These are phyloP conservation scores for Trypethelium eluteriae DNA, from an alignment of 495 filamentous ascomycete genomes.

Conservation along the genomic window DNA sequence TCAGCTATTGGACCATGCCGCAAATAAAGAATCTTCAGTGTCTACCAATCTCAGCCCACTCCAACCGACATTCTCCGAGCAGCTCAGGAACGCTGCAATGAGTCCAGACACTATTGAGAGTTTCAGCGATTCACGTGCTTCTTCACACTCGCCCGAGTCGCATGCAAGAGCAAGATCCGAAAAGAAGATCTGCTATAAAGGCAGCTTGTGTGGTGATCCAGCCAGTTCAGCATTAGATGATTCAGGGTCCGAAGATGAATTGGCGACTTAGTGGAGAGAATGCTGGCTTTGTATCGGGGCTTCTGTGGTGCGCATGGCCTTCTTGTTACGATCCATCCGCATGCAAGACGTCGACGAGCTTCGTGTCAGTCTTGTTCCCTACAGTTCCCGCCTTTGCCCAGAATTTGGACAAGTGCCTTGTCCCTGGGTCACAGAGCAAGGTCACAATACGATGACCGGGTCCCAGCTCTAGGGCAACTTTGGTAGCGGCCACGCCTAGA, in stretches of 20 bases:
- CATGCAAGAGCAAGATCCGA: neutral
- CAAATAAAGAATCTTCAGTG: neutral
- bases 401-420: slow-evolving; percentile 87
- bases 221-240: neutral
- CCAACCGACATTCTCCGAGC: neutral
- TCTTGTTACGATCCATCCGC: neutral
- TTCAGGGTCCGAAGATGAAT: slow-evolving; percentile 2
- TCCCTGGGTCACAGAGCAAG: slow-evolving; percentile 83
- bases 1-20: neutral
- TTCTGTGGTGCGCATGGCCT: neutral
- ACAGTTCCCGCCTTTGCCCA: slow-evolving; percentile 75
- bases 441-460: slow-evolving; percentile 80
- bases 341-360: slow-evolving; percentile 45
- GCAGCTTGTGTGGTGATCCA: neutral
- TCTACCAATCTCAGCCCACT: neutral
- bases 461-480: slow-evolving; percentile 65
- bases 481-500: slow-evolving; percentile 70
- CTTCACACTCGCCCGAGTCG: neutral
- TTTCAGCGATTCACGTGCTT: neutral
- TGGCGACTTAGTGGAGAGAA: neutral
- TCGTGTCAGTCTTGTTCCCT: slow-evolving; percentile 48
- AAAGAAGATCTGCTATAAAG: neutral
- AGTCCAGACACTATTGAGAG: neutral
- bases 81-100: neutral
- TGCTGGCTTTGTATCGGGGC: no score